Evolutionary conservation across 495 filamentous ascomycete genomes (phyloP), one percentile per base, ranked within the genome.

Genomic region (Penicillium parvum): DNA sequence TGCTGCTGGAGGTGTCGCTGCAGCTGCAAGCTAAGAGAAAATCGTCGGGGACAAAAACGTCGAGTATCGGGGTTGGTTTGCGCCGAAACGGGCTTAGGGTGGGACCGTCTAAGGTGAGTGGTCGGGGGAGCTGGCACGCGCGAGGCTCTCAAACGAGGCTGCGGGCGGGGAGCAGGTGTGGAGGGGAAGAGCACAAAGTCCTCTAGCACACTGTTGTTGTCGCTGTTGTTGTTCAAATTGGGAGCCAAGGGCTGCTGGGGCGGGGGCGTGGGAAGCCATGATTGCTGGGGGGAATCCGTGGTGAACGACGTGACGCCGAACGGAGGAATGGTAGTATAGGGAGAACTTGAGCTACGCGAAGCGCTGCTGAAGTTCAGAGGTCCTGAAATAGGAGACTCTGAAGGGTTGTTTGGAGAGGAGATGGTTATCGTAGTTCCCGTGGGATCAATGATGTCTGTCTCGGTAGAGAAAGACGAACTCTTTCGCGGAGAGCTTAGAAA

Each of bases 271-370:
- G 76, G 70, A 67, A 75, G 77, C 77, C 78, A 82, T 83, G 69
- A 37, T 77, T 73, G 71, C 68, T 75, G 76, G 61, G 60, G 58
- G 53, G 72, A 69, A 80, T 80, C 78, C 79, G 79, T 83, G 72
- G 65, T 82, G 76, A 73, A 76, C 73, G 77, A 78, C 68, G 66
- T 71, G 52, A 73, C 48, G 75, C 75, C 71, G 73, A 72, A 68
- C 67, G 72, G 51, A 52, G 62, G 50, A 62, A 65, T 65, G 52
- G 59, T 68, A 66, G 62, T 58, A 40, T 49, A 38, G 41, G 51
- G 40, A 53, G 72, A 74, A 77, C 74, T 74, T 65, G 67, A 73
- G 72, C 65, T 64, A 74, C 66, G 63, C 68, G 68, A 64, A 50
- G 69, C 66, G 65, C 58, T 65, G 68, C 73, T 69, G 45, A 68